Conservation (phyloP, 257 asterid species). For the Agastache rugosa region DNA sequence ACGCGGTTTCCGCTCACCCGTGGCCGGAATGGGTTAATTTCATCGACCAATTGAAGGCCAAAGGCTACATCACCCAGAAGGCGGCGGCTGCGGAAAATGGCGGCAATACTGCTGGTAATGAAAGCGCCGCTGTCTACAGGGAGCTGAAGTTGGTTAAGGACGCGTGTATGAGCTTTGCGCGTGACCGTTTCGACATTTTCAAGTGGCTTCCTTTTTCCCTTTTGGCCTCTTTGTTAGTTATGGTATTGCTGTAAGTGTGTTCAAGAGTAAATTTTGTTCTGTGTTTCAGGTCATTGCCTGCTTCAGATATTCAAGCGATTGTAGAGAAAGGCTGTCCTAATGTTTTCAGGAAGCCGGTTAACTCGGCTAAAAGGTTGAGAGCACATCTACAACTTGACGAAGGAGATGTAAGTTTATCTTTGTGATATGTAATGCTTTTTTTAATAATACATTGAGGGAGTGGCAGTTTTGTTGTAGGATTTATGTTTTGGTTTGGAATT, state of each 20-base stretch:
- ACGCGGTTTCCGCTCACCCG: conserved; percentile 55
- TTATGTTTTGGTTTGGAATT: conserved; percentile 21
- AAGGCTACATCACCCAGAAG: conserved; percentile 58
- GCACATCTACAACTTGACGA: conserved; percentile 75
- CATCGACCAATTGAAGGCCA: conserved; percentile 69
- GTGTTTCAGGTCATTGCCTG: conserved; percentile 68
- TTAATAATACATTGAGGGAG: conserved; percentile 15
- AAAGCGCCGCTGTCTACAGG: conserved; percentile 42
- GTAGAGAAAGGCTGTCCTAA: conserved; percentile 87
- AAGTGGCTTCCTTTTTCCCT: conserved; percentile 45
- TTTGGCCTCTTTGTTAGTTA: neutral
- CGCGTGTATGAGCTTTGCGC: conserved; percentile 80
- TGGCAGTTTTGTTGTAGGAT: neutral
- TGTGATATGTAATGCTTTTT: neutral
- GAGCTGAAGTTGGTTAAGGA: conserved; percentile 67
- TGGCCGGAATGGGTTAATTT: conserved; percentile 97
- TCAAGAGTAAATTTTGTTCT: neutral
- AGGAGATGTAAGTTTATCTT: conserved; percentile 65
- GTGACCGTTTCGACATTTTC: conserved; percentile 84
- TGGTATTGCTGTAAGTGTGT: neutral
- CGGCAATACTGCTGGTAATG: conserved; percentile 33
- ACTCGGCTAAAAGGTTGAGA: conserved; percentile 89
- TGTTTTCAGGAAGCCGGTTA: conserved; percentile 77
- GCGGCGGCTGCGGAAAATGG: conserved; percentile 27
- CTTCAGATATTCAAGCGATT: conserved; percentile 65